A percentile compares a stretch with the other conserved stretches of the same genome.
Conservation (phyloP, 2,329 filamentous ascomycete genomes). For the Penicillium aurantiogriseum region DNA sequence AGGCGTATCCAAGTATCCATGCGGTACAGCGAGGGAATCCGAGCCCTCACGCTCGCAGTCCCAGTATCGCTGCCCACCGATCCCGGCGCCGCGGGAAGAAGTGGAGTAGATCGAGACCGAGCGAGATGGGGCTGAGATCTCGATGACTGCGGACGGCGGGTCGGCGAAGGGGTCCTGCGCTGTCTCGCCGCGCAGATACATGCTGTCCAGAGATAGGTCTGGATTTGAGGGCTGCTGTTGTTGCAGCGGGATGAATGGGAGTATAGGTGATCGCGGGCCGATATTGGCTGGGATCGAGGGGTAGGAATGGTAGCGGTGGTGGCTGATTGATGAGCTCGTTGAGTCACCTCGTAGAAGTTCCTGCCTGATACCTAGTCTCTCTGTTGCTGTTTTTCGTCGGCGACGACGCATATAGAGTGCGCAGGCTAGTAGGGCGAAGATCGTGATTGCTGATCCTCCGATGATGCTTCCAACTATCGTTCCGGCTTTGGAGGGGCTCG, state of each 20-base stretch:
- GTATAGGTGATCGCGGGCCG: not conserved
- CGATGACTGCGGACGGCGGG: slow-evolving; percentile 11
- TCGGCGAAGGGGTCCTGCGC: not conserved
- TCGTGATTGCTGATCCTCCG: slow-evolving; percentile 26
- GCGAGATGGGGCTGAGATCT: slow-evolving; percentile 16
- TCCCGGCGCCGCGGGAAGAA: slow-evolving; percentile 7
- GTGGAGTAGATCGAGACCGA: slow-evolving; percentile 18
- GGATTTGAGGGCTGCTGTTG: slow-evolving; percentile 6
- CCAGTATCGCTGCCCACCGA: slow-evolving; percentile 5
- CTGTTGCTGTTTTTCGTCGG: slow-evolving; percentile 11
- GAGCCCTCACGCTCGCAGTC: slow-evolving; percentile 10
- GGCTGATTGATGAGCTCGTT: slow-evolving; percentile 12
- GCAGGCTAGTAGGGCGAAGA: slow-evolving; percentile 25
- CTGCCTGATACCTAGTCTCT: slow-evolving; percentile 15
- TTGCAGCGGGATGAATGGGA: slow-evolving; percentile 14
- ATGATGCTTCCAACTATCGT: slow-evolving; percentile 31
- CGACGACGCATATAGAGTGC: slow-evolving; percentile 25
- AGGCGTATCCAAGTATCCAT: slow-evolving; percentile 2
- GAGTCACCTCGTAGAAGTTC: slow-evolving; percentile 19
- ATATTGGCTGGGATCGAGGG: slow-evolving; percentile 8
- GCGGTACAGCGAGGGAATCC: not conserved
- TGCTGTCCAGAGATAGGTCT: slow-evolving; percentile 7
- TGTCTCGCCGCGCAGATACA: not conserved
- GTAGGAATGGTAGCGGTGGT: slow-evolving; percentile 6
- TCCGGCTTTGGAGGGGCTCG: slow-evolving; percentile 10